Conservation (phyloP, 140 eudicot genomes). For the Eryngium alpinum region DNA sequence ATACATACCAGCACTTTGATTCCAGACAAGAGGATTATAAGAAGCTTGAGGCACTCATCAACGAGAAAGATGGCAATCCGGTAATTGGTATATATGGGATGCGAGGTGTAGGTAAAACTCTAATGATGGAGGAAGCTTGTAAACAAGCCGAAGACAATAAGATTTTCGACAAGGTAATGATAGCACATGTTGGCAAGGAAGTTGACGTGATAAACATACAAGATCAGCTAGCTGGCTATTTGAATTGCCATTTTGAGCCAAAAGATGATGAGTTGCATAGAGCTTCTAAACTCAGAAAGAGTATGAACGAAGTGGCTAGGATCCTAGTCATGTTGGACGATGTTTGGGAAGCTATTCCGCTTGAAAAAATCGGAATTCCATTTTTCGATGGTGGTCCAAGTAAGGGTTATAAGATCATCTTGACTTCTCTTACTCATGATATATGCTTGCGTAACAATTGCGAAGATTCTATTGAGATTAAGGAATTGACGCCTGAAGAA, state of each 20-base stretch:
- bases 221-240: background rate
- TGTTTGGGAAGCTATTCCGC: slow-evolving; percentile 11
- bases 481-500: background rate
- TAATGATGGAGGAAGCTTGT: background rate
- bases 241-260: background rate
- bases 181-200: background rate
- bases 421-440: slow-evolving; percentile 3
- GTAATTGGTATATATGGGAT: slow-evolving; percentile 17
- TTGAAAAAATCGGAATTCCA: background rate
- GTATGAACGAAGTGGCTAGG: background rate
- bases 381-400: background rate
- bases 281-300: background rate
- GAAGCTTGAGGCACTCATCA: background rate
- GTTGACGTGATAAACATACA: background rate
- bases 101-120: slow-evolving; percentile 25
- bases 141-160: background rate
- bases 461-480: background rate
- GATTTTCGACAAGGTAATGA: slow-evolving; percentile 2
- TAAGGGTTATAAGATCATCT: slow-evolving; percentile 5
- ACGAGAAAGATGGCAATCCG: background rate
- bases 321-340: background rate
- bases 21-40: background rate
- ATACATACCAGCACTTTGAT: background rate
- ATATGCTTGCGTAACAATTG: background rate
- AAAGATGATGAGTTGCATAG: background rate